Conservation (phyloP, 164 flowering plant genomes). For the Nymphaea colorata region DNA sequence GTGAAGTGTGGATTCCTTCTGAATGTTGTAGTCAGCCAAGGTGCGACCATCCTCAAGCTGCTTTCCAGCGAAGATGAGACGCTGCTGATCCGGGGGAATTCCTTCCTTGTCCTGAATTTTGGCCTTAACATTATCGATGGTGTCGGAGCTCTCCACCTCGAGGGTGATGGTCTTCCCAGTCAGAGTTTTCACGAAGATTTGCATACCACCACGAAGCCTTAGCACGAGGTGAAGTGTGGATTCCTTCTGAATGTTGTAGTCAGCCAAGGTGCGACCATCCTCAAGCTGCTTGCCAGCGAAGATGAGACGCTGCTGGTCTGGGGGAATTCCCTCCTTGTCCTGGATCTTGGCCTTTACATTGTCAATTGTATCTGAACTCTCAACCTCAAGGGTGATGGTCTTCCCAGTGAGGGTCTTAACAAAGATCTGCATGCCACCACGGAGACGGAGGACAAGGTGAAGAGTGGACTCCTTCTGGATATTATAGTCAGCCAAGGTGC, state of each 20-base stretch:
- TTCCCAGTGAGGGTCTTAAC: neutral
- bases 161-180: neutral
- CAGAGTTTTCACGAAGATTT: neutral
- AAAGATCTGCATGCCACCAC: neutral
- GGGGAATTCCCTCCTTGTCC: slow-evolving; percentile 1
- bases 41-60: neutral
- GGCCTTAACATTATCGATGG: neutral
- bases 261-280: neutral
- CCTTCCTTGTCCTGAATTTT: neutral
- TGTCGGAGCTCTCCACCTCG: neutral
- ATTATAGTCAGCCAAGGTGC: too few species aligned
- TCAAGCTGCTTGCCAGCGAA: neutral
- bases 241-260: neutral
- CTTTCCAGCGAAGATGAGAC: neutral
- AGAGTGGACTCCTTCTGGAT: too few species aligned
- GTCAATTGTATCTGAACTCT: neutral
- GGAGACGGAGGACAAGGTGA: too few species aligned
- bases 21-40: neutral
- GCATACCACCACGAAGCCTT: neutral
- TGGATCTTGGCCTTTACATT: neutral
- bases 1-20: neutral
- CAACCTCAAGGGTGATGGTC: neutral
- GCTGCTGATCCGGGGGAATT: neutral
- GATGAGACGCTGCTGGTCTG: neutral
- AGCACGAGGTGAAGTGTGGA: neutral